A percentile compares a stretch with the other conserved stretches of the same genome.
phyloP scores from a whole-genome alignment of 768 basidiomycete species.

The Filobasidium floriforme region DNA sequence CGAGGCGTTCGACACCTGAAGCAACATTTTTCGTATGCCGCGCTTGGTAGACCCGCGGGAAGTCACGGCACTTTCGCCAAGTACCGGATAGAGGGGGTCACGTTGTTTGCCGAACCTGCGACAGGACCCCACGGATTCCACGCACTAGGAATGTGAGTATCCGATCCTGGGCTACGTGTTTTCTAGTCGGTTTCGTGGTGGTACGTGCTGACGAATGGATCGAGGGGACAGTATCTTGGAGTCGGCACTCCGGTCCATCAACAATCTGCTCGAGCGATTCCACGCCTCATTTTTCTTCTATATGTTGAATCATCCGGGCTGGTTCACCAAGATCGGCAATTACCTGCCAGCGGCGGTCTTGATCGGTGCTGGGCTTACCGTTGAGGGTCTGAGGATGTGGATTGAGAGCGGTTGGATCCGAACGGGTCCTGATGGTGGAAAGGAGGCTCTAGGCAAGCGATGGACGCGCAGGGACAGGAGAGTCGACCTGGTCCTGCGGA shows the following conservation, averaged over 20 bases:
- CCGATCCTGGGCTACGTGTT: no score
- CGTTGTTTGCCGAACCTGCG: slow-evolving; percentile 78
- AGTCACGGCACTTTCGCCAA: slow-evolving; percentile 83
- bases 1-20: slow-evolving; percentile 59
- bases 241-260: slow-evolving; percentile 77
- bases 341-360: slow-evolving; percentile 83
- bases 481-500: neutral
- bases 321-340: slow-evolving; percentile 79
- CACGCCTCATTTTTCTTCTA: slow-evolving; percentile 99
- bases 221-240: slow-evolving; percentile 60
- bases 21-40: slow-evolving; percentile 66
- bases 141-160: slow-evolving; percentile 70
- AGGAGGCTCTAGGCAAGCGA: slow-evolving; percentile 18
- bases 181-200: neutral
- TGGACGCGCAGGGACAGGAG: slow-evolving; percentile 18
- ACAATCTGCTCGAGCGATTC: slow-evolving; percentile 88
- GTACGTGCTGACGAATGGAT: neutral
- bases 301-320: slow-evolving; percentile 58
- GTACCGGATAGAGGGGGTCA: slow-evolving; percentile 93
- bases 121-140: slow-evolving; percentile 91
- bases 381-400: slow-evolving; percentile 71
- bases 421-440: slow-evolving; percentile 4
- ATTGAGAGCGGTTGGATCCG: slow-evolving; percentile 56
- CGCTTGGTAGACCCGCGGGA: slow-evolving; percentile 71
- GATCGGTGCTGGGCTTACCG: slow-evolving; percentile 75